Evolutionary conservation across 441 rosid genomes (phyloP), one percentile per base, ranked within the genome.

Genomic region (Gossypium gossypioides): DNA sequence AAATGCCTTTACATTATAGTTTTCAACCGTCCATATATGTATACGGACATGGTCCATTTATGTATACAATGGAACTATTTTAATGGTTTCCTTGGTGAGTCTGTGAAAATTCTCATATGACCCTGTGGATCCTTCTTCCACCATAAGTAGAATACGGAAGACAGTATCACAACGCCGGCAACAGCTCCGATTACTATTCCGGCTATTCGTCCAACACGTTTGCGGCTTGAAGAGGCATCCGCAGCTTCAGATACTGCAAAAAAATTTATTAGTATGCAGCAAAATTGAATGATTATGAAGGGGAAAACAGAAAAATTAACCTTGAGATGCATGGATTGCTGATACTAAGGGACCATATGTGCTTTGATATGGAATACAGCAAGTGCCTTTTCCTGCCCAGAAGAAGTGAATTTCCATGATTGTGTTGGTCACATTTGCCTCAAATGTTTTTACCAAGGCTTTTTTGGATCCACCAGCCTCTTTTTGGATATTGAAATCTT

Each of bases 351-450:
- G 88, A 15, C 85, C 85, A 32, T 78, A 84, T 8, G 88, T 84
- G 81, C 84, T 72, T 71, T 86, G 90, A 15, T 24, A 46, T 2
- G 87, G 90, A 67, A 85, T 83, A 77, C 90, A 85, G 64, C 90
- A 86, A 22, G 88, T 86, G 69, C 88, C 90, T 71, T 80, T 85
- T 25, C 86, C 89, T 0, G 85, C 81, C 87, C 87, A 87, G 15
- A 82, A 79, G 60, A 85, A 78, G 77, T 85, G 86, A 2, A 87
- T 48, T 68, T 85, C 86, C 77, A 87, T 74, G 62, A 85, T 76
- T 0, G 81, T 84, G 86, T 77, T 54, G 65, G 87, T 87, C 72
- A 87, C 89, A 3, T 84, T 81, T 18, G 85, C 78, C 27, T 73
- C 66, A 21, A 85, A 85, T 18, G 69, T 77, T 77, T 40, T 84